Conservation (phyloP, 768 basidiomycete genomes). For the Galerina sulciceps region DNA sequence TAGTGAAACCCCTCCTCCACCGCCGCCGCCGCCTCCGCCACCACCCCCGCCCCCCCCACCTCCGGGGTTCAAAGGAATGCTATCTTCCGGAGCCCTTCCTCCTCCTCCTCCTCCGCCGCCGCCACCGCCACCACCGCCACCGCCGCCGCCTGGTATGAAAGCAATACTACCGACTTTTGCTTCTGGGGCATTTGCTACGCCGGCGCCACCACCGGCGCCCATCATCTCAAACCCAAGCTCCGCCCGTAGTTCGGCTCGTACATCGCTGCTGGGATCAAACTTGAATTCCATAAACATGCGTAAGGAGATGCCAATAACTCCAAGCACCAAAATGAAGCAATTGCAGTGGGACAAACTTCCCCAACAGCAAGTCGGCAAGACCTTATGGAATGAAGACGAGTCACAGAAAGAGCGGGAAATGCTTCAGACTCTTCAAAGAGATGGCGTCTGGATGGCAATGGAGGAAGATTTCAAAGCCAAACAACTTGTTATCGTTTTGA, state of each 20-base stretch:
- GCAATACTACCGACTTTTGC: constrained; percentile 25
- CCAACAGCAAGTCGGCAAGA: constrained; percentile 82
- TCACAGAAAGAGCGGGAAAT: constrained; percentile 77
- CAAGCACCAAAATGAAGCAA: constrained; percentile 94
- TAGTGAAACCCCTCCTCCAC: constrained; percentile 13
- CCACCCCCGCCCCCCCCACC: constrained; percentile 36
- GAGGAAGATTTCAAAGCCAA: constrained; percentile 98
- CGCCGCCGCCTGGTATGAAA: constrained; percentile 33
- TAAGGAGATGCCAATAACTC: constrained; percentile 85
- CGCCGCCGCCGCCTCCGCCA: constrained; percentile 27
- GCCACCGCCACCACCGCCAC: constrained; percentile 40
- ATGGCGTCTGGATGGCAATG: constrained; percentile 95
- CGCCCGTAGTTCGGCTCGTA: constrained; percentile 54
- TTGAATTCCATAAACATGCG: constrained; percentile 62
- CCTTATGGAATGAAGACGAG: constrained; percentile 81
- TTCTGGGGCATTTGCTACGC: constrained; percentile 36
- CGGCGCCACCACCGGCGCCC: constrained; percentile 38
- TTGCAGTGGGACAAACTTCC: constrained; percentile 99
- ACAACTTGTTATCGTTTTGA: constrained; percentile 87
- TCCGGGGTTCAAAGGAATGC: constrained; percentile 18
- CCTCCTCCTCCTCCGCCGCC: constrained; percentile 35
- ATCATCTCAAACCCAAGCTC: constrained; percentile 37
- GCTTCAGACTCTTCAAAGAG: constrained; percentile 77
- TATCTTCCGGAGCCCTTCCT: constrained; percentile 8
- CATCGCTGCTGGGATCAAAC: constrained; percentile 64